Percentiles rank a stretch among this genome's conserved stretches.
phyloP scores from a whole-genome alignment of 257 asterid genomes.

The Thymus quinquecostatus region DNA sequence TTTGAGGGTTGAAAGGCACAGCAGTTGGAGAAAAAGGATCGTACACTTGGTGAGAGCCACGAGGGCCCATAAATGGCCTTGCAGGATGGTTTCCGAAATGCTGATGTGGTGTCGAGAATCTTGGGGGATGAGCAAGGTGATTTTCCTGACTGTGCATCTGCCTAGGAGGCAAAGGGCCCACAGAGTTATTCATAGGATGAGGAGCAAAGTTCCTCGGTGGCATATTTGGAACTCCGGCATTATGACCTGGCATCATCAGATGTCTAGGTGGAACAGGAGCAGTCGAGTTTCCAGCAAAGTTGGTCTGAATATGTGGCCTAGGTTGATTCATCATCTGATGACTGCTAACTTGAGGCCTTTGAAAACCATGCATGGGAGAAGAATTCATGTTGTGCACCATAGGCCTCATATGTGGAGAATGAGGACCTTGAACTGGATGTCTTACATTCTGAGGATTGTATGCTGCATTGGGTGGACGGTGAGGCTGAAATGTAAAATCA shows the following conservation, averaged over 20 bases:
- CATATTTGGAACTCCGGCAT: slow-evolving; percentile 40
- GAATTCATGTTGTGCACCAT: slow-evolving; percentile 45
- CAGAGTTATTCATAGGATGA: slow-evolving; percentile 40
- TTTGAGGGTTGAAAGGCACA: slow-evolving; percentile 46
- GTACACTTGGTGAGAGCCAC: slow-evolving; percentile 62
- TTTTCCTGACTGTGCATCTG: slow-evolving; percentile 60
- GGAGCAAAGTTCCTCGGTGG: slow-evolving; percentile 63
- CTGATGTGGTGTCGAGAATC: slow-evolving; percentile 51
- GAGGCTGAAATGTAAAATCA: slow-evolving; percentile 88
- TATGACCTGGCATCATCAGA: slow-evolving; percentile 44
- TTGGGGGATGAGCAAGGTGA: slow-evolving; percentile 48
- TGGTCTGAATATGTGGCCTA: slow-evolving; percentile 43
- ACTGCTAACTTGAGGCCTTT: slow-evolving; percentile 51
- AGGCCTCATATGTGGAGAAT: slow-evolving; percentile 48
- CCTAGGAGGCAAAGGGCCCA: slow-evolving; percentile 56
- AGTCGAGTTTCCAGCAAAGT: slow-evolving; percentile 45
- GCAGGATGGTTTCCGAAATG: slow-evolving; percentile 51
- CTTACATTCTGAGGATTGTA: slow-evolving; percentile 38
- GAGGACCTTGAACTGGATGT: slow-evolving; percentile 52
- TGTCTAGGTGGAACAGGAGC: slow-evolving; percentile 52
- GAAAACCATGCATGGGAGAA: slow-evolving; percentile 52
- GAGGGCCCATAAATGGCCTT: slow-evolving; percentile 47
- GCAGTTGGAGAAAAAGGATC: slow-evolving; percentile 87
- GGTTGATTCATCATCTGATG: slow-evolving; percentile 45
- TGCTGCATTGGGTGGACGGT: slow-evolving; percentile 52